Evolutionary conservation across 139 green algal species (phyloP).

Genomic region (Chlamydomonas schloesseri): DNA sequence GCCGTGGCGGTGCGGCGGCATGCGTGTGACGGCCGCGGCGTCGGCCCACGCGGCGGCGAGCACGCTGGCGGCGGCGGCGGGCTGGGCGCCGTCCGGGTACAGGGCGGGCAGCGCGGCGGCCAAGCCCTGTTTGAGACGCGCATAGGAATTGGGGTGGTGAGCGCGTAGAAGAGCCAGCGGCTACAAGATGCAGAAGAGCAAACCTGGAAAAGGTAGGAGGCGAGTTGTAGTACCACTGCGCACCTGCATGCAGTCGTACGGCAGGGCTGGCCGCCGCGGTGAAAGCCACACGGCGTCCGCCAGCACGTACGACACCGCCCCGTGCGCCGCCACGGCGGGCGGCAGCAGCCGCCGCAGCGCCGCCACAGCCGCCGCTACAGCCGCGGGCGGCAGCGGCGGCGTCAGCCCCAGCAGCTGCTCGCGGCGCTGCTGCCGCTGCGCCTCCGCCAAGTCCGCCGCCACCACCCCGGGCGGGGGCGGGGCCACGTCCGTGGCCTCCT

Average conservation of each 20-base stretch:
- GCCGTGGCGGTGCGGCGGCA: conserved; percentile 64
- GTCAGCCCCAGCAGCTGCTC: conserved; percentile 1
- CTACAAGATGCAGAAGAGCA: too few relatives aligned
- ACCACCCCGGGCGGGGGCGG: too few relatives aligned
- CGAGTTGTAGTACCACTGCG: too few relatives aligned
- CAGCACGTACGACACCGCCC: conserved; percentile 2
- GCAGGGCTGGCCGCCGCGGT: neutral
- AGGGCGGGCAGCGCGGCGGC: neutral
- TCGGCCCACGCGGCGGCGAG: conserved; percentile 65
- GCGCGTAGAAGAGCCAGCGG: too few relatives aligned
- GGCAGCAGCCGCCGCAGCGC: conserved; percentile 21
- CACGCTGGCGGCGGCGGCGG: neutral
- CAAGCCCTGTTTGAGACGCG: too few relatives aligned
- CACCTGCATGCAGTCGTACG: neutral
- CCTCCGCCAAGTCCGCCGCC: conserved; percentile 16
- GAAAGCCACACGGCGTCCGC: neutral
- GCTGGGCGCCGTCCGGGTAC: conserved; percentile 17
- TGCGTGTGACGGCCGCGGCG: conserved; percentile 29
- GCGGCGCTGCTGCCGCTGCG: neutral
- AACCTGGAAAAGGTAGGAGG: too few relatives aligned
- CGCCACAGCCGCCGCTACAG: neutral
- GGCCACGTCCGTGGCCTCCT: too few relatives aligned
- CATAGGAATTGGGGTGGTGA: too few relatives aligned
- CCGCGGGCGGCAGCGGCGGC: neutral
- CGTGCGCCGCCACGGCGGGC: neutral